phyloP scores from a whole-genome alignment of 2,329 filamentous ascomycete genomes.

The Monosporascus sp. region DNA sequence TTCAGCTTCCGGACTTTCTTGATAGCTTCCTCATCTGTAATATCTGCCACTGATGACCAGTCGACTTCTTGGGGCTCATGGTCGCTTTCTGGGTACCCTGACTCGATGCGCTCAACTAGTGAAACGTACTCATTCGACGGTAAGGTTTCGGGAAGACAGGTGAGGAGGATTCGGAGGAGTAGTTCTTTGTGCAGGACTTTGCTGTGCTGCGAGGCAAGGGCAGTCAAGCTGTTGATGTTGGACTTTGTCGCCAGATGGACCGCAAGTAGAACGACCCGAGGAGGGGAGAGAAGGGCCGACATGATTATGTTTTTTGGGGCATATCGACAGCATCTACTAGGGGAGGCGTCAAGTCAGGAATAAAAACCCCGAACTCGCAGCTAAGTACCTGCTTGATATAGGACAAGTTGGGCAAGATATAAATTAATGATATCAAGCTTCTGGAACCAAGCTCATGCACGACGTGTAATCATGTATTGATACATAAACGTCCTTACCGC shows the following conservation, averaged over 20 bases:
- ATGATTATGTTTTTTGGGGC: slow-evolving; percentile 13
- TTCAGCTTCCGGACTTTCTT: slow-evolving; percentile 59
- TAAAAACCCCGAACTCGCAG: not conserved
- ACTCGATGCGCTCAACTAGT: slow-evolving; percentile 54
- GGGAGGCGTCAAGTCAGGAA: not conserved
- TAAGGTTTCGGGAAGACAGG: slow-evolving; percentile 68
- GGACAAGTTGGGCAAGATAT: not conserved
- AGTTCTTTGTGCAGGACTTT: slow-evolving; percentile 59
- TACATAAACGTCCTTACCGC: not conserved
- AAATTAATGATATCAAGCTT: not conserved
- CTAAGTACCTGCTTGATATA: too few relatives aligned
- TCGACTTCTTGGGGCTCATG: slow-evolving; percentile 44
- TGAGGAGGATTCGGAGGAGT: slow-evolving; percentile 67
- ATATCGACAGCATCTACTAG: too few relatives aligned
- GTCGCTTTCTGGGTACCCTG: slow-evolving; percentile 37
- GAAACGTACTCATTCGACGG: slow-evolving; percentile 57
- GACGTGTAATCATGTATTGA: not conserved
- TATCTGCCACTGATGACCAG: slow-evolving; percentile 45
- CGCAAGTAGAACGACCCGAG: slow-evolving; percentile 68
- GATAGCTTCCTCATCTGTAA: slow-evolving; percentile 60
- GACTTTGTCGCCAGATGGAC: slow-evolving; percentile 62
- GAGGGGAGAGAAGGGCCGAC: slow-evolving; percentile 48
- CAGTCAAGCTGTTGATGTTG: slow-evolving; percentile 58
- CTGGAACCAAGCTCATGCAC: not conserved
- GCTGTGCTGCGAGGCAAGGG: slow-evolving; percentile 51